Percentiles rank a stretch among this genome's conserved stretches.
Conservation (phyloP, 768 basidiomycete genomes). For the Pleurotus djamor region DNA sequence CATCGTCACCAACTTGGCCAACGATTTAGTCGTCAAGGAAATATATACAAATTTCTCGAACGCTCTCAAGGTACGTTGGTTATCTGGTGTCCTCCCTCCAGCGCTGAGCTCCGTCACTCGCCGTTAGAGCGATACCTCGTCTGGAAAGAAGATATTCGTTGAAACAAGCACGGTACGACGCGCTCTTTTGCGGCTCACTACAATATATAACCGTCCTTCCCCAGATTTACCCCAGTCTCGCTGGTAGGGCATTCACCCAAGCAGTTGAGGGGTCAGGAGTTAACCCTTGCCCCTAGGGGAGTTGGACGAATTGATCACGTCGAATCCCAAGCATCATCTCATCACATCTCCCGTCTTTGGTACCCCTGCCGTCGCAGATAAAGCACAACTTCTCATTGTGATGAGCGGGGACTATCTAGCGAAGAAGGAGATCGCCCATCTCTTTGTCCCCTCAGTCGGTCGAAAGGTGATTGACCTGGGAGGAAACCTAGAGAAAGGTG, state of each 20-base stretch:
- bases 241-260: constrained; percentile 27
- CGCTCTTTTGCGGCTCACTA: background rate
- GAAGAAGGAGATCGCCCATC: constrained; percentile 76
- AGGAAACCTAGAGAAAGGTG: constrained; percentile 81
- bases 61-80: constrained; percentile 46
- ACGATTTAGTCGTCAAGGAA: constrained; percentile 65
- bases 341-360: constrained; percentile 82
- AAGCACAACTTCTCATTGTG: constrained; percentile 63
- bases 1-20: constrained; percentile 70
- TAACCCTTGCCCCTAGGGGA: constrained; percentile 40
- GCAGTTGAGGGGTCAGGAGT: background rate
- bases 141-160: constrained; percentile 71
- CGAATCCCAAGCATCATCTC: constrained; percentile 56
- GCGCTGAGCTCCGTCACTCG: background rate
- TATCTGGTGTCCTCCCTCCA: constrained; percentile 5
- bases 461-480: constrained; percentile 81
- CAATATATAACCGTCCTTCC: background rate
- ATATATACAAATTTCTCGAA: constrained; percentile 61
- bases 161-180: constrained; percentile 80
- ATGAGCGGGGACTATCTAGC: constrained; percentile 82
- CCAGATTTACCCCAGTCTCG: constrained; percentile 55
- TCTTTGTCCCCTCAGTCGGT: constrained; percentile 79
- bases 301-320: constrained; percentile 65
- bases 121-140: constrained; percentile 37
- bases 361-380: constrained; percentile 62